Percentiles rank a stretch among this genome's conserved stretches.
Conservation (phyloP, 495 filamentous ascomycete genomes). For the Chaetomium tenue region DNA sequence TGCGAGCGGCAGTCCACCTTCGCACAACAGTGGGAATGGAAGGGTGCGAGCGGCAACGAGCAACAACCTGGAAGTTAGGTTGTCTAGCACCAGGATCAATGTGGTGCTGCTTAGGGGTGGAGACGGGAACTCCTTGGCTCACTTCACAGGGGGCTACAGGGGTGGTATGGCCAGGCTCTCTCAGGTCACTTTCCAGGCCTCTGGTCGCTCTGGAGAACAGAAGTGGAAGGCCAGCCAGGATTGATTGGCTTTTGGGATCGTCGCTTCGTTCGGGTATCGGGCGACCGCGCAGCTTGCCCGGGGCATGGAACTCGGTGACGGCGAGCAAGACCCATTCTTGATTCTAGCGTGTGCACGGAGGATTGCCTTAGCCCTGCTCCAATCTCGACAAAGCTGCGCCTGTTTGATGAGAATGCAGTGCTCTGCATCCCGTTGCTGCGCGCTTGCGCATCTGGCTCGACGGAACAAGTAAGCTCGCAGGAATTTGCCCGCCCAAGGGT, state of each 20-base stretch:
- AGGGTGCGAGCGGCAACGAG: not conserved
- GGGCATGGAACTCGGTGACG: not conserved
- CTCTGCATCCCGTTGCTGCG: conserved; percentile 15
- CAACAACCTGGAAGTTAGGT: conserved; percentile 8
- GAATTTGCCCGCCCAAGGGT: not conserved
- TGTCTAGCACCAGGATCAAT: not conserved
- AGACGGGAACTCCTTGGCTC: not conserved
- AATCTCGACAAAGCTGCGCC: conserved; percentile 26
- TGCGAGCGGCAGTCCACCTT: conserved; percentile 9
- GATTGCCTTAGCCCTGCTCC: conserved; percentile 25
- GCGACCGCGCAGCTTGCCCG: not conserved
- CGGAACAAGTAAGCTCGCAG: not conserved
- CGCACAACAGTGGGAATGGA: not conserved
- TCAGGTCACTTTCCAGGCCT: no score
- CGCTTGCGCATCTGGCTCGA: conserved; percentile 18
- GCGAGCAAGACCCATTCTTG: conserved; percentile 30
- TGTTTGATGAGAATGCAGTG: conserved; percentile 20
- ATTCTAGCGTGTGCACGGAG: conserved; percentile 27
- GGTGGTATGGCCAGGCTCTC: not conserved
- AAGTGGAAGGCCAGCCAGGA: conserved; percentile 32
- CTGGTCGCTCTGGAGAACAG: conserved; percentile 20
- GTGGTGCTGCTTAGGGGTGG: conserved; percentile 3
- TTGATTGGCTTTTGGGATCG: conserved; percentile 34
- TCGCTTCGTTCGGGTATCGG: conserved; percentile 29
- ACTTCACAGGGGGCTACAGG: not conserved